Evolutionary conservation across 2,329 filamentous ascomycete species (phyloP).

Genomic region (Ascochyta pisi): DNA sequence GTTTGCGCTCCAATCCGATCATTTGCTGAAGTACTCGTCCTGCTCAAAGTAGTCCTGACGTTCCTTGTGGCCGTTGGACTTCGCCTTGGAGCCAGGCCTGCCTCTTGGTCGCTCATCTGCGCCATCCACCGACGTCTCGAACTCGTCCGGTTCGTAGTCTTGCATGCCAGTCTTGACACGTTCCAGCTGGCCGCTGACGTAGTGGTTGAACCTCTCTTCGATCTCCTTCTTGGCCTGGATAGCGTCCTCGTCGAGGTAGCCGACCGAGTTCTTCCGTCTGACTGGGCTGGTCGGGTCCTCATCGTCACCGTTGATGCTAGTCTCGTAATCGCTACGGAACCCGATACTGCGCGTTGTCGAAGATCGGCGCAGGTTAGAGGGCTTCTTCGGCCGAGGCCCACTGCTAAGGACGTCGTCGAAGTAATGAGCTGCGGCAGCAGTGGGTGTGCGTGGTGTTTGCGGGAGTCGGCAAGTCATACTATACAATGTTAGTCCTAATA

Average conservation of each 20-base stretch:
- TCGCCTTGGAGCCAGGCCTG: slow-evolving; percentile 18
- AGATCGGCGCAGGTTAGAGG: slow-evolving; percentile 71
- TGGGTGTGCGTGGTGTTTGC: slow-evolving; percentile 89
- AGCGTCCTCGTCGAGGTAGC: slow-evolving; percentile 61
- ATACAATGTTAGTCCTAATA: slow-evolving; percentile 53
- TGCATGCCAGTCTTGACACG: slow-evolving; percentile 69
- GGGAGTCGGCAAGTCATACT: slow-evolving; percentile 56
- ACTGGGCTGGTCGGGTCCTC: slow-evolving; percentile 35
- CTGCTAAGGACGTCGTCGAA: slow-evolving; percentile 88
- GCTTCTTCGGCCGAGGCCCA: slow-evolving; percentile 51
- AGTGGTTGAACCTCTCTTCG: slow-evolving; percentile 74
- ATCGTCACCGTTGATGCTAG: slow-evolving; percentile 46
- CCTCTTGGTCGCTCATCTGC: slow-evolving; percentile 20
- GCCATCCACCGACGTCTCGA: slow-evolving; percentile 64
- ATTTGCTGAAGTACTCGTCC: slow-evolving; percentile 37
- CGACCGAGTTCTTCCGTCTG: slow-evolving; percentile 56
- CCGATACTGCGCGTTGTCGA: slow-evolving; percentile 86
- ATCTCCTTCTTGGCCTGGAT: slow-evolving; percentile 46
- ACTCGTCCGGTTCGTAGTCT: slow-evolving; percentile 65
- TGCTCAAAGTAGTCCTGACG: slow-evolving; percentile 40
- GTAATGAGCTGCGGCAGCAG: slow-evolving; percentile 85
- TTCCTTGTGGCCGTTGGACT: slow-evolving; percentile 34
- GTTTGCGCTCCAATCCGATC: slow-evolving; percentile 8
- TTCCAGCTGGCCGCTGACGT: slow-evolving; percentile 81
- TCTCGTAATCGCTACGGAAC: slow-evolving; percentile 76